phyloP scores from a whole-genome alignment of 371 early-diverging fungal species.

The Mortierella sp. region DNA sequence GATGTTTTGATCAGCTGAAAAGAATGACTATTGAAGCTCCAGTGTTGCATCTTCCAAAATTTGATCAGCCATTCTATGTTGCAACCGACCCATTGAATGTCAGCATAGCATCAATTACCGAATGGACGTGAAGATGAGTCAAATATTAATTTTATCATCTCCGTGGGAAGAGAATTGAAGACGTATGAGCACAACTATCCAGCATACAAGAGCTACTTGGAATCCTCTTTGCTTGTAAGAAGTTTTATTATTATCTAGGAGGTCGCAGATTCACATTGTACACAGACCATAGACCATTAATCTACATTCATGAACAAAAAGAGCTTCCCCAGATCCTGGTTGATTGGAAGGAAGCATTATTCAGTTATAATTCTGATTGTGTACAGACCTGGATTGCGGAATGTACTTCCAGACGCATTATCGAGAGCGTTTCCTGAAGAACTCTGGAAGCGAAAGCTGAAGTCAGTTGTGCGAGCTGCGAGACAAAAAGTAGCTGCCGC shows the following conservation, averaged over 20 bases:
- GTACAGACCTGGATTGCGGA: constrained; percentile 24
- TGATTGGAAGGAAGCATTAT: constrained; percentile 23
- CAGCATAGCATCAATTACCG: constrained; percentile 46
- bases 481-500: too few relatives aligned
- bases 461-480: too few relatives aligned
- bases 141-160: constrained; percentile 4
- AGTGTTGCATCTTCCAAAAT: constrained; percentile 36
- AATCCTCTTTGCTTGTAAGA: constrained; percentile 14
- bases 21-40: constrained; percentile 3
- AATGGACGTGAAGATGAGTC: neutral
- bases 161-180: constrained; percentile 9
- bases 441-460: too few relatives aligned
- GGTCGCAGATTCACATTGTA: constrained; percentile 25
- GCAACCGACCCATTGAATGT: constrained; percentile 57
- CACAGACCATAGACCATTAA: constrained; percentile 30
- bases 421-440: constrained; percentile 23
- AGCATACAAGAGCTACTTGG: constrained; percentile 25
- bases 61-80: constrained; percentile 36
- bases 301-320: constrained; percentile 20
- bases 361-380: constrained; percentile 19
- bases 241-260: constrained; percentile 12
- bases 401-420: constrained; percentile 34
- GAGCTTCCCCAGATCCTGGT: constrained; percentile 11
- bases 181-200: constrained; percentile 19
- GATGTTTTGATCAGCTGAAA: constrained; percentile 8